These are phyloP conservation scores for Cyberlindnera galapagoensis DNA, from an alignment of 805 yeast species.

Conservation along the genomic window DNA sequence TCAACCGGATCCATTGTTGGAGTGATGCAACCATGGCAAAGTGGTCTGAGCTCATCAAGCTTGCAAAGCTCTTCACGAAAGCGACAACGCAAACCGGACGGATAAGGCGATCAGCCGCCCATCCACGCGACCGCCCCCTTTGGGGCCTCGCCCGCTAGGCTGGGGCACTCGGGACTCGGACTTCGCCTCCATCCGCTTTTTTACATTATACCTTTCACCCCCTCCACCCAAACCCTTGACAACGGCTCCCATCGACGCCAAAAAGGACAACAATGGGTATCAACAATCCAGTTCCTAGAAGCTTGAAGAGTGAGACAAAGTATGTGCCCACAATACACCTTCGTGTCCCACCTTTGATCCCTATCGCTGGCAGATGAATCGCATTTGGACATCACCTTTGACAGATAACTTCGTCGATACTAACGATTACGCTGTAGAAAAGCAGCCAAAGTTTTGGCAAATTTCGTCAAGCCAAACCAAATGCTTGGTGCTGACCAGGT, in stretches of 20 bases:
- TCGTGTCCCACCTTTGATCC: neutral
- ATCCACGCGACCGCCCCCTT: no score
- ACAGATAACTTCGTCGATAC: constrained; percentile 12
- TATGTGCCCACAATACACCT: constrained; percentile 35
- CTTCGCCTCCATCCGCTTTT: constrained; percentile 4
- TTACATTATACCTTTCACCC: neutral
- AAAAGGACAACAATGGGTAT: constrained; percentile 47
- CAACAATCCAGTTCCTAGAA: constrained; percentile 93
- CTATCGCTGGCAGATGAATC: no score
- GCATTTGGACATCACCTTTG: neutral
- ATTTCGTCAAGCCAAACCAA: constrained; percentile 93
- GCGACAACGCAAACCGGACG: no score
- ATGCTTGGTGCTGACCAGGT: constrained; percentile 81
- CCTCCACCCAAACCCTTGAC: no score
- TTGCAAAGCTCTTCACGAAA: no score
- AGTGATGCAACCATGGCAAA: no score
- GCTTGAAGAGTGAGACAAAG: constrained; percentile 80
- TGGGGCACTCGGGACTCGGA: neutral
- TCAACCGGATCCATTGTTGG: constrained; percentile 16
- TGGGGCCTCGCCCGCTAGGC: no score
- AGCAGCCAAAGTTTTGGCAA: constrained; percentile 86
- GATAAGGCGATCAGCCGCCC: no score
- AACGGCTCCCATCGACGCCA: no score
- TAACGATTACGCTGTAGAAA: constrained; percentile 46
- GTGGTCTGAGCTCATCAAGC: no score